Evolutionary conservation across 1,284 basidiomycete genomes (phyloP), one percentile per base, ranked within the genome.

Genomic region (Ustilago cynodontis): DNA sequence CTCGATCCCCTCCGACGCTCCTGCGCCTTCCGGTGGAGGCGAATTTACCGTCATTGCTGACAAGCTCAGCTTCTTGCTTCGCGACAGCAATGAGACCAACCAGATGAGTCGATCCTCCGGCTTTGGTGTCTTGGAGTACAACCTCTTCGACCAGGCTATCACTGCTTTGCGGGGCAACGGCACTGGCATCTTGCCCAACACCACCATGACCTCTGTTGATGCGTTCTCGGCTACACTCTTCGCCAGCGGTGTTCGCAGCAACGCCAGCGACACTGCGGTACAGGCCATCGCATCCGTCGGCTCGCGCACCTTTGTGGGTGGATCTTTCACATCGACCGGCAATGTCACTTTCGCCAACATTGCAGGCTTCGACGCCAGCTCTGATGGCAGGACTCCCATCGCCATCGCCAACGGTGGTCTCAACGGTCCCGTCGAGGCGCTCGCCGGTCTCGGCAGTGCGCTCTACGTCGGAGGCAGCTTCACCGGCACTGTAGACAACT

Each of bases 391-490:
- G 29, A 64, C 80, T 16, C 87, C 94, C 35, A 82, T 87, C 41
- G 55, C 63, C 10, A 65, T 83, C 8, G 81, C 85, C 31, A 81
- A 82, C 45, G 82, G 85, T 33, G 86, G 86, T 43, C 79, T 87
- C 51, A 79, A 84, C 53, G 86, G 84, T n/a, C 22, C 56, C 5
- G 82, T 87, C 56, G 39, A 45, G 7, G 73, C 76, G 1, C 62
- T 87, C 22, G 67, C 78, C n/a, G 69, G 59, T 31, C 59, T 84
- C 18, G 77, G 79, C 16, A 81, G 73, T 78, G 88, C 87, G 10
- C 86, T 98, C 29, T 98, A 90, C 84, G 91, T 95, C 51, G 95
- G 94, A 35, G 95, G 95, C 1, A 88, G 91, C 2, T 99, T 98
- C 87, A 90, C 89, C 1, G 90, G 92, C 73, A 93, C 93, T 0